These are phyloP conservation scores for Sporothrix phasma DNA, from an alignment of 2,329 filamentous ascomycete genomes.

Conservation along the genomic window DNA sequence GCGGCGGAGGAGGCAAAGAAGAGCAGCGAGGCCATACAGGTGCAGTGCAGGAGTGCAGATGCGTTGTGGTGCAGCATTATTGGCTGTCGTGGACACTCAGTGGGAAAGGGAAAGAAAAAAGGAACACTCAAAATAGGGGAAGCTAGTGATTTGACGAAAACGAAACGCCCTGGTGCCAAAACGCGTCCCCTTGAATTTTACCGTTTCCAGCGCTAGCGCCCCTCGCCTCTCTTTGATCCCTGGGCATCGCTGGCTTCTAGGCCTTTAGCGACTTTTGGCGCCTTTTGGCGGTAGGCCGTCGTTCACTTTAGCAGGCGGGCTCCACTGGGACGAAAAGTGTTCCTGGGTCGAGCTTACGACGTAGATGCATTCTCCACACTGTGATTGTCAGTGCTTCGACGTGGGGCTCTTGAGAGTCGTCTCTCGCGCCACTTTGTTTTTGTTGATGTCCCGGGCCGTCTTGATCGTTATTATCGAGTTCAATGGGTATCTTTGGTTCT, in stretches of 20 bases:
- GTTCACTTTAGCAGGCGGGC: background rate
- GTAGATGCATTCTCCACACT: background rate
- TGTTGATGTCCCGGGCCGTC: too few relatives aligned
- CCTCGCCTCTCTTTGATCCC: background rate
- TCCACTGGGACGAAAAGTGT: background rate
- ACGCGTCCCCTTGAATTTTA: constrained; percentile 10
- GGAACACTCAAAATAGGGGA: too few relatives aligned
- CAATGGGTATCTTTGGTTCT: background rate
- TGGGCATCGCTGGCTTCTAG: background rate
- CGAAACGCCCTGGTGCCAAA: constrained; percentile 6
- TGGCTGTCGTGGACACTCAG: background rate
- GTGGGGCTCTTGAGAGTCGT: background rate
- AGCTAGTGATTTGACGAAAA: background rate
- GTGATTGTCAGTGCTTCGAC: too few relatives aligned
- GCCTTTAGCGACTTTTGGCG: background rate
- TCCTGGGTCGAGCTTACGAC: background rate
- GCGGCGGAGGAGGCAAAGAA: background rate
- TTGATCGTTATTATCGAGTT: background rate
- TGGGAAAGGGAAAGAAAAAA: background rate
- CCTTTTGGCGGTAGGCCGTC: background rate
- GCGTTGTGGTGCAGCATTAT: background rate
- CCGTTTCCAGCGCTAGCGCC: background rate
- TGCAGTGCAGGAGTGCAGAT: background rate
- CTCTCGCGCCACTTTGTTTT: too few relatives aligned
- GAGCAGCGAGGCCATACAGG: background rate